These are phyloP conservation scores for Gymnopus androsaceus DNA, from an alignment of 1,284 basidiomycete genomes.

Conservation along the genomic window DNA sequence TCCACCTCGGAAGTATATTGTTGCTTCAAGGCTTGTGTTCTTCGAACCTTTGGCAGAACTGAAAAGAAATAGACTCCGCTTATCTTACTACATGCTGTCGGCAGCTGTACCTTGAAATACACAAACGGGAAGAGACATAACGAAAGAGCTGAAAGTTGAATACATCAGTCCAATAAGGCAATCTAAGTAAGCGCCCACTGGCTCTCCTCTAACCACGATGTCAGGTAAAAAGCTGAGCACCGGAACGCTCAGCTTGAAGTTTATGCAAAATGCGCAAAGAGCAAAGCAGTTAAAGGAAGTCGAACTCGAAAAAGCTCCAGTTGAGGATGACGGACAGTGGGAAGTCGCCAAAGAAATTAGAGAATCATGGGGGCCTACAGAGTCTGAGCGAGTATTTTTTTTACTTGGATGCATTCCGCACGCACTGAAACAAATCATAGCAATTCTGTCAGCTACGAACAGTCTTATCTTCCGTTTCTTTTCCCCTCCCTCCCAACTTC, in stretches of 20 bases:
- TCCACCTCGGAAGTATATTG: too few species aligned
- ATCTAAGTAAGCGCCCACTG: too few species aligned
- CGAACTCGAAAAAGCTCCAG: slow-evolving; percentile 53
- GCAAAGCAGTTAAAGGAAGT: slow-evolving; percentile 53
- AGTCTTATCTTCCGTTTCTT: slow-evolving; percentile 73
- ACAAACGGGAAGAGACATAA: too few species aligned
- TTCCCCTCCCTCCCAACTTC: slow-evolving; percentile 41
- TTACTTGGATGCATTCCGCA: background rate
- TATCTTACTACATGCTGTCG: too few species aligned
- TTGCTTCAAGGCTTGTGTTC: too few species aligned
- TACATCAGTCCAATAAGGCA: too few species aligned
- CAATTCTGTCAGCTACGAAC: slow-evolving; percentile 52
- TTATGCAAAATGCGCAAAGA: slow-evolving; percentile 75
- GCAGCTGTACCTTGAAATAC: too few species aligned
- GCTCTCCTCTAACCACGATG: too few species aligned
- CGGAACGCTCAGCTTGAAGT: slow-evolving; percentile 67
- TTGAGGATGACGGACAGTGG: slow-evolving; percentile 74
- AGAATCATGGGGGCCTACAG: slow-evolving; percentile 54
- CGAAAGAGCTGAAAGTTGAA: too few species aligned
- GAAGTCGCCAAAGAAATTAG: slow-evolving; percentile 57
- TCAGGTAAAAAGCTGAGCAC: slow-evolving; percentile 62
- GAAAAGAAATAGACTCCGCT: too few species aligned
- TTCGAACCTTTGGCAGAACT: too few species aligned
- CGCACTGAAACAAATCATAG: slow-evolving; percentile 25
- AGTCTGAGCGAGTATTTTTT: slow-evolving; percentile 7